Evolutionary conservation across 768 basidiomycete genomes (phyloP), one percentile per base, ranked within the genome.

Genomic region (Pleurotus salmoneostramineus): DNA sequence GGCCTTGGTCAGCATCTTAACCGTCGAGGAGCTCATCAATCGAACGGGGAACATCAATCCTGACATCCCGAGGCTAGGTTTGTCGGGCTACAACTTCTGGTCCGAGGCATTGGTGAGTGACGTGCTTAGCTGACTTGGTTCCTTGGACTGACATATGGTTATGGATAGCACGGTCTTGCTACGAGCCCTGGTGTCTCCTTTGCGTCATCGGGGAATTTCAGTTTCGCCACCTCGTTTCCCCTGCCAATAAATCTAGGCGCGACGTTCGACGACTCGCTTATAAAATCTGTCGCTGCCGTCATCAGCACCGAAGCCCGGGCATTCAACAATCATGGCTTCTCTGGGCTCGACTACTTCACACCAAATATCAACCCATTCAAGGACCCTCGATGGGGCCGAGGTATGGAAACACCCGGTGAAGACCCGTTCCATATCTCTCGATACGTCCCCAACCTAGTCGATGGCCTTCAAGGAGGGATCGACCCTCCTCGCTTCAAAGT

Each of bases 381-480:
- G 56, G 84, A 85, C 59, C 83, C 84, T 35, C 81, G 83, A 10
- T 84, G 84, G 84, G 83, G 83, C 5, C 72, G 83, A 51, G 83
- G 83, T 0, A 82, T 83, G 62, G 84, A 84, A 67, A 84, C 83
- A 0, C 83, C 82, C 5, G 83, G 83, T 54, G 83, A 85, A 67
- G 84, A 85, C 50, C 77, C 83, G 0, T 81, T 75, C 67, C 81
- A 77, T 58, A 70, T 79, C 33, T 65, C 78, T 0, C 76, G 76
- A 69, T 85, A 84, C 59, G 81, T 83, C n/a, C 76, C 75, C 63
- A 77, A 77, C 61, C 74, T 84, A 47, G 74, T 85, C 27, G 68
- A 78, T 3, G 83, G 83, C 0, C 71, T 84, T 2, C 83, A 85
- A 65, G 83, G 83, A 10, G 83, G 83, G 3, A 71, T 84, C 40